Evolutionary conservation across 345 rosid species (phyloP).

Genomic region (Mangifera indica): DNA sequence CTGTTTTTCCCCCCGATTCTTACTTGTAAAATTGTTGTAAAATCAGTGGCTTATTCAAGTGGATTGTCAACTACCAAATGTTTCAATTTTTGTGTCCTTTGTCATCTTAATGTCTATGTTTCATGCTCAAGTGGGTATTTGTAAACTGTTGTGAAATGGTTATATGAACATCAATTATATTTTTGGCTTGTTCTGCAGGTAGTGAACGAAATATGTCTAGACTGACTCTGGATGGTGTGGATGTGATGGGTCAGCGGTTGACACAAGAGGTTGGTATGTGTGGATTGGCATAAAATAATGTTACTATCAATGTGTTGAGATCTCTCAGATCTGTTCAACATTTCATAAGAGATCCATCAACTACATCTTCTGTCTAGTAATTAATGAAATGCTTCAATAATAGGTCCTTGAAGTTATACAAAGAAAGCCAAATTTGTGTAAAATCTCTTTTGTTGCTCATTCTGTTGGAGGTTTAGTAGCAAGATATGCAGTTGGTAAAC

Average conservation of each 20-base stretch:
- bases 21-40: background rate
- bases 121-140: background rate
- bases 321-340: background rate
- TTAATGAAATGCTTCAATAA: constrained; percentile 18
- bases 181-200: constrained; percentile 44
- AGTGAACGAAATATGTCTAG: constrained; percentile 66
- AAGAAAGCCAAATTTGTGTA: constrained; percentile 56
- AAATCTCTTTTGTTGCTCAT: constrained; percentile 91
- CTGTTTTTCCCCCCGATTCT: too few species aligned
- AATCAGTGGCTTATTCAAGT: background rate
- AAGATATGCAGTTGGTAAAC: constrained; percentile 87
- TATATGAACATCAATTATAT: background rate
- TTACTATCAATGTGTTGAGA: background rate
- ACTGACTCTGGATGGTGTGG: constrained; percentile 87
- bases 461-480: constrained; percentile 91
- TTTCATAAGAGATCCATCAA: background rate
- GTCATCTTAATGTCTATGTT: background rate
- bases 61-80: background rate
- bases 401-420: constrained; percentile 80
- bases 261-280: constrained; percentile 63
- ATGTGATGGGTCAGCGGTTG: constrained; percentile 95
- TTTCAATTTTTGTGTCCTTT: background rate
- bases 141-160: background rate
- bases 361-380: background rate
- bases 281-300: background rate